Evolutionary conservation across 495 filamentous ascomycete genomes (phyloP), one percentile per base, ranked within the genome.

Genomic region (Talaromyces nanjingensis): DNA sequence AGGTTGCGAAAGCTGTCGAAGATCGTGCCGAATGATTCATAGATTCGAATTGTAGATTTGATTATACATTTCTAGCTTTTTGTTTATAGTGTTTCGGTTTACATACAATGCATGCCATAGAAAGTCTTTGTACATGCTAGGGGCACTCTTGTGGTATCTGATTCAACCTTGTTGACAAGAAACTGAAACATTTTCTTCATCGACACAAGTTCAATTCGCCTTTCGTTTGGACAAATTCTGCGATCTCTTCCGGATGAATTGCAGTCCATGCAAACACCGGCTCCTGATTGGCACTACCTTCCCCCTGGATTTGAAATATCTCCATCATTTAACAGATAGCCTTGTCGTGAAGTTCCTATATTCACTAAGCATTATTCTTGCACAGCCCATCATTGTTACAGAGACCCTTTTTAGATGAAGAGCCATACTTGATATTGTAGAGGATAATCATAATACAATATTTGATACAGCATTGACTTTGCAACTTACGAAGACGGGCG

Each of bases 1-100:
- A 54, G 62, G 20, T 64, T 78, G 42, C 69, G 71, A 18, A 66
- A 65, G 11, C 66, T 70, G 42, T 76, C 74, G 16, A 73, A 69
- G 31, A 63, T 70, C 57, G 69, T 62, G 39, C 67, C 62, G 45
- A 61, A 65, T 16, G 60, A 66, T 53, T 63, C 22, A 12, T 60
- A 53, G 20, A 53, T 20, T 9, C 11, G 49, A 18, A 53, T 53
- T 53, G 22, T 24, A 53, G 18, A 53, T 24, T 42, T 42, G 37
- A 42, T 16, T 4, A 4, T 39, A 39, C 37, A 16, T 16, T 9
- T 42, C 9, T 42, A 42, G 37, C 37, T 16, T 16, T 37, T 14
- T 42, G 37, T 6, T 0, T 16, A 42, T 42, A 16, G 37, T 42
- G 4, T 42, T 6, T 16, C 37, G 1, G 12, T 37, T 6, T 37